Evolutionary conservation across 225 moss, liverwort and hornwort species (phyloP).

Genomic region (Climacium dendroides): DNA sequence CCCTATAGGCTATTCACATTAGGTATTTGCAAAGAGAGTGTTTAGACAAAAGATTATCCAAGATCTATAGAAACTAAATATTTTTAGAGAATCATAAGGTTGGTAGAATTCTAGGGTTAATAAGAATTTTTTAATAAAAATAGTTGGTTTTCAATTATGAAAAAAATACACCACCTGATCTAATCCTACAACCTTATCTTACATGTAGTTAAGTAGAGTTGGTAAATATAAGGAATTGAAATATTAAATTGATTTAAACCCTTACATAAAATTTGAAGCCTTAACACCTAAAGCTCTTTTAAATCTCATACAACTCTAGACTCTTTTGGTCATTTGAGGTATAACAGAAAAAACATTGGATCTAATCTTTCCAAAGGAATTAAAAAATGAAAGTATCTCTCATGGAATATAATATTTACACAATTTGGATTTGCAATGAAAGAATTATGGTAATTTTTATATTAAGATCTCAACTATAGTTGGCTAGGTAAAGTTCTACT

Average conservation of each 20-base stretch:
- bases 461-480: rapidly evolving
- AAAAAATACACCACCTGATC: background rate
- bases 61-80: background rate
- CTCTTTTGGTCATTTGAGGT: background rate
- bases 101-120: background rate
- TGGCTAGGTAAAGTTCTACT: background rate
- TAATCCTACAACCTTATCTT: background rate
- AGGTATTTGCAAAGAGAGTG: background rate
- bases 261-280: background rate
- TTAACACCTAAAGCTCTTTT: background rate
- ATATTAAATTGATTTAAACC: background rate
- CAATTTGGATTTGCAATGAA: rapidly evolving
- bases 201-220: background rate
- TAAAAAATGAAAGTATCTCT: background rate
- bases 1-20: background rate
- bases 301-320: background rate
- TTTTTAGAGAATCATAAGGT: background rate
- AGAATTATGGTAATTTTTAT: background rate
- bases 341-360: background rate
- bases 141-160: background rate
- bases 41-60: background rate
- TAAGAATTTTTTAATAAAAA: background rate
- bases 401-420: background rate
- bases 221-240: background rate
- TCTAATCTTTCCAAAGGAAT: rapidly evolving